A percentile compares a stretch with the other conserved stretches of the same genome.
Conservation (phyloP, 768 basidiomycete species). For the Boletus rubroflammeus region DNA sequence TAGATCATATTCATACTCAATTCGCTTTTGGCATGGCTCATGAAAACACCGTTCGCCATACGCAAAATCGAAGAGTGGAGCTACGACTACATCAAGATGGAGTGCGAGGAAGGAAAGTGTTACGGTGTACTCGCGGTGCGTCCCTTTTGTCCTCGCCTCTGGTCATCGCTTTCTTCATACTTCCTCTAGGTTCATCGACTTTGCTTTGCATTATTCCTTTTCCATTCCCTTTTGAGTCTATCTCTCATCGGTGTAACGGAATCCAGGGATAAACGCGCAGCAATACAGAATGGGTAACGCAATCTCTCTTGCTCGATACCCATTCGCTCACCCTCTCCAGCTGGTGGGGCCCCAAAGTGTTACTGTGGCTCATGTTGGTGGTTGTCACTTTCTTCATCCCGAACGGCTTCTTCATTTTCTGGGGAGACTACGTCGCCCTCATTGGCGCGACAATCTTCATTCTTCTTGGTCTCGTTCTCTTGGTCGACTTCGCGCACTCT, state of each 20-base stretch:
- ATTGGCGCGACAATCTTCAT: conserved; percentile 95
- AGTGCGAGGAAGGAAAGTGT: conserved; percentile 87
- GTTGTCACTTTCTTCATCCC: conserved; percentile 90
- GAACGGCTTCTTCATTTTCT: conserved; percentile 97
- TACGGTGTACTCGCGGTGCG: conserved; percentile 93
- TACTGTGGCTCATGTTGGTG: conserved; percentile 83
- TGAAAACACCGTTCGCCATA: conserved; percentile 88
- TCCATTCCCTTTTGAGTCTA: conserved; percentile 79
- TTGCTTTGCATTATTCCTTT: conserved; percentile 89
- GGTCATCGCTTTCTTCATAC: conserved; percentile 2
- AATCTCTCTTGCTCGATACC: not conserved
- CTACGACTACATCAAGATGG: conserved; percentile 98
- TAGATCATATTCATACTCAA: conserved; percentile 95
- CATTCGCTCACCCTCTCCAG: conserved; percentile 39
- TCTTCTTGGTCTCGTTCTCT: conserved; percentile 91
- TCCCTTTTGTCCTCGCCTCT: conserved; percentile 8
- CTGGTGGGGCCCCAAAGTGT: conserved; percentile 98
- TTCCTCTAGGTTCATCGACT: conserved; percentile 78
- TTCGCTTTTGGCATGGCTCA: conserved; percentile 94
- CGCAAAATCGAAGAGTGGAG: conserved; percentile 87
- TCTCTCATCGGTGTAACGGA: conserved; percentile 84
- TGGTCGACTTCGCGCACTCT: conserved; percentile 97
- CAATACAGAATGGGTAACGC: conserved; percentile 91
- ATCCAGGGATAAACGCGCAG: conserved; percentile 88
- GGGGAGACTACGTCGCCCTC: conserved; percentile 90